Percentiles rank a stretch among this genome's conserved stretches.
Conservation (phyloP, 1,139 yeast genomes). For the Pneumocystis wakefieldiae region DNA sequence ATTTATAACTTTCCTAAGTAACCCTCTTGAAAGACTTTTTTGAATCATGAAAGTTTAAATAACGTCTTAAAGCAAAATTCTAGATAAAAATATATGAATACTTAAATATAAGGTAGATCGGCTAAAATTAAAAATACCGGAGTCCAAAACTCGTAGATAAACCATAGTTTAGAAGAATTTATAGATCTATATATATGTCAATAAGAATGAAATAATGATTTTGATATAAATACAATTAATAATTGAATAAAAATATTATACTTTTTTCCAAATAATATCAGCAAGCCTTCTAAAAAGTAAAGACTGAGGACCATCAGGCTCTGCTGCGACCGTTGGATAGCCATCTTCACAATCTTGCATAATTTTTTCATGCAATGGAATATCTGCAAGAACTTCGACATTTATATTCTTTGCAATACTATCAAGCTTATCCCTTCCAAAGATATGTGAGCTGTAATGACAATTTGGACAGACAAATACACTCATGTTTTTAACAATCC, state of each 20-base stretch:
- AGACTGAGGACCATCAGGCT: constrained; percentile 24
- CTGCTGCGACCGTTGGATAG: constrained; percentile 42
- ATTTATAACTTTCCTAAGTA: neutral
- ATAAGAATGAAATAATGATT: neutral
- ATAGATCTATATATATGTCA: neutral
- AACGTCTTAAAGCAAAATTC: neutral
- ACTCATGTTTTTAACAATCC: constrained; percentile 77
- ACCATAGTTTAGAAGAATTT: neutral
- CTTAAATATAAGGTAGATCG: neutral
- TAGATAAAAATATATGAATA: neutral
- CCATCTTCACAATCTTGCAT: constrained; percentile 51
- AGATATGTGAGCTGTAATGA: constrained; percentile 55
- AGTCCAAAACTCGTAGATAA: neutral
- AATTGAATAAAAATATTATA: neutral
- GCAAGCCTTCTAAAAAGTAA: constrained; percentile 17
- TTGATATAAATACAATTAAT: neutral
- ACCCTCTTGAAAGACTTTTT: neutral
- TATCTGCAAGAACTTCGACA: constrained; percentile 43
- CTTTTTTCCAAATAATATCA: constrained; percentile 18
- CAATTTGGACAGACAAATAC: constrained; percentile 63
- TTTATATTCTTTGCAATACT: constrained; percentile 40
- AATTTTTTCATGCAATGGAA: constrained; percentile 53
- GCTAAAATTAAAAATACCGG: neutral
- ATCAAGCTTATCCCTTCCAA: constrained; percentile 53
- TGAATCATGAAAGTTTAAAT: neutral